These are phyloP conservation scores for Saccharomycopsis sp. DNA, from an alignment of 805 yeast genomes.

Conservation along the genomic window DNA sequence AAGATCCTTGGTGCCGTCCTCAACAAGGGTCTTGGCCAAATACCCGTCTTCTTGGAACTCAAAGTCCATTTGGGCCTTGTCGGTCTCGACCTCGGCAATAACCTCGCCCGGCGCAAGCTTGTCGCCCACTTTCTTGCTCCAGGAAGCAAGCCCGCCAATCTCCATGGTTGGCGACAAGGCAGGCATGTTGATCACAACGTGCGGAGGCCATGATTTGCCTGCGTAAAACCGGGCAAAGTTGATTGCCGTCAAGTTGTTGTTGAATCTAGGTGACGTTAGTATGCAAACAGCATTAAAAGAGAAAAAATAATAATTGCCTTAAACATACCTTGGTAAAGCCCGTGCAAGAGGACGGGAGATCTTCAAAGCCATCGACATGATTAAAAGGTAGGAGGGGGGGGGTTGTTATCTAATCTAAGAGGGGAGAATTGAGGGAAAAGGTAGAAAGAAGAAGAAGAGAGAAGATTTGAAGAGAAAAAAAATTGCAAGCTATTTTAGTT, in stretches of 20 bases:
- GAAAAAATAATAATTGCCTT: too few species aligned
- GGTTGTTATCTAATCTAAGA: too few species aligned
- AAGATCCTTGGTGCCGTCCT: conserved; percentile 70
- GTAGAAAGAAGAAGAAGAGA: too few species aligned
- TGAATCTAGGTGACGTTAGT: too few species aligned
- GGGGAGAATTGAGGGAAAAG: too few species aligned
- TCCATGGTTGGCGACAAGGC: conserved; percentile 99
- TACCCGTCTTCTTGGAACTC: conserved; percentile 91
- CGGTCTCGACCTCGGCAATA: conserved; percentile 95
- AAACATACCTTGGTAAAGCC: conserved; percentile 18
- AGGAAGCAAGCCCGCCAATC: conserved; percentile 80
- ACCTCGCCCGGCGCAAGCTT: conserved; percentile 84
- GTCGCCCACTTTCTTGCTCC: conserved; percentile 91
- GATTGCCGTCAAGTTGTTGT: conserved; percentile 10
- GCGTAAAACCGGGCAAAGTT: conserved; percentile 20
- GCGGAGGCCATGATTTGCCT: conserved; percentile 72
- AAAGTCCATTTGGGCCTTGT: conserved; percentile 74
- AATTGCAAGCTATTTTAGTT: too few species aligned
- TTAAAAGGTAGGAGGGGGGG: too few species aligned
- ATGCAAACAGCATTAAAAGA: too few species aligned
- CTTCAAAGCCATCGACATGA: conserved; percentile 29
- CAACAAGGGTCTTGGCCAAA: conserved; percentile 60
- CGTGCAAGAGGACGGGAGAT: conserved; percentile 17
- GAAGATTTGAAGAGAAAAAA: too few species aligned
- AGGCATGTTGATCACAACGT: conserved; percentile 92